Evolutionary conservation across 257 asterid genomes (phyloP), one percentile per base, ranked within the genome.

Genomic region (Salvia miltiorrhiza): DNA sequence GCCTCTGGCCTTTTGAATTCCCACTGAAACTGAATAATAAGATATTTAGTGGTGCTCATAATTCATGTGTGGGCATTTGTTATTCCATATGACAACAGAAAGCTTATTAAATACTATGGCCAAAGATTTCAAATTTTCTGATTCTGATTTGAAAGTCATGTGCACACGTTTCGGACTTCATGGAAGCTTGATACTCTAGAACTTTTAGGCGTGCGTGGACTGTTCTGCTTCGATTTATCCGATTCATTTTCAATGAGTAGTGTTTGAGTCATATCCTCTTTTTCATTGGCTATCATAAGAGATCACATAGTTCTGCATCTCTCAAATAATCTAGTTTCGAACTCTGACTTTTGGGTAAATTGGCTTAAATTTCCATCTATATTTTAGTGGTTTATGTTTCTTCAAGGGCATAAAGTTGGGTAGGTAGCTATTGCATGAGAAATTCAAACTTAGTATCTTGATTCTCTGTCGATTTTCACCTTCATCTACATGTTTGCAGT

Each of bases 231-330:
- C 11, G 24, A 39, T 35, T n/a, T 35, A 16, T 53, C 64, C 7
- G 17, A 35, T 62, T n/a, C n/a, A n/a, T n/a, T n/a, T n/a, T n/a
- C n/a, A n/a, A n/a, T n/a, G n/a, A n/a, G n/a, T n/a, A n/a, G n/a
- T n/a, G n/a, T n/a, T n/a, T n/a, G n/a, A n/a, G n/a, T n/a, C n/a
- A n/a, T 47, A 39, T n/a, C 20, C 21, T 63, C 8, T 63, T 24
- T 64, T n/a, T 66, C 69, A 47, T 35, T 45, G 73, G 56, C 32
- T 65, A 0, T n/a, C 73, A 39, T 68, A 26, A 16, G 17, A 41
- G 66, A 69, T 28, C 20, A 69, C 5, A 24, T 26, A 9, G 14
- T 24, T n/a, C 56, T 53, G 24, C 19, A 8, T 50, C 17, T 14
- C 47, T 72, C 21, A 12, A 39, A 28, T 17, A 47, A 41, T 11